Base-by-base conservation (phyloP, 352 stramenopile species). In the Blastocystis sp. region DNA sequence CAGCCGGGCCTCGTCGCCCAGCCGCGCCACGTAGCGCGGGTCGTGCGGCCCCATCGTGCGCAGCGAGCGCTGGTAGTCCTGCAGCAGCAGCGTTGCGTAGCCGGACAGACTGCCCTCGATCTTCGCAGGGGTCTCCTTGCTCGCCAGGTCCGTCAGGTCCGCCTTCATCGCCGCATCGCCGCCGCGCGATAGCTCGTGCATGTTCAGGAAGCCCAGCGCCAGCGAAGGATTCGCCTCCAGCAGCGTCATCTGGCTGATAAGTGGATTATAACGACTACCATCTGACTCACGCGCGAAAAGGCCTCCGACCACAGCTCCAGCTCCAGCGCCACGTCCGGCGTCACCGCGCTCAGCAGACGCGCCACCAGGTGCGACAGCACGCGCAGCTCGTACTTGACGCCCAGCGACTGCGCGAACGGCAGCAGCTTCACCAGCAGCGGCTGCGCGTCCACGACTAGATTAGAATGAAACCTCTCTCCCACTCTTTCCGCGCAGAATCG, bases 351-450 rank as follows among this genome's bases (percentile, higher is more conserved):
- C 2, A 46, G 21, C 9, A 36, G 61, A 32, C 21, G 61, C 1
- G 14, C 24, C 8, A 73, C 61, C 32, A 73, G 32, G 29, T 73
- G 61, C 21, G 61, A 73, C 29, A 81, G 32, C n/a, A 81, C 40
- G n/a, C 69, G 49, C 49, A 81, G 38, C 54, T 81, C 40, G 42
- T 81, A 81, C 18, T 73, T 73, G 14, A 51, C 32, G 44, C 61
- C 61, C 61, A 73, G 34, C 61, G 18, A 21, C 21, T 24, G 32
- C 18, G 61, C 61, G 44, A 73, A 73, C 6, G 61, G 54, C 18
- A 81, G 54, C 36, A 81, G 54, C 34, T 61, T n/a, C 9, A 49
- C 11, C 44, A 72, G 14, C 14, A 38, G 7, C 14, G 21, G 14
- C 14, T 6, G 16, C 36, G 36, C 29, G 36, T 16, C 56, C 16